phyloP scores from a whole-genome alignment of 2,329 filamentous ascomycete species.

The Aspergillus carbonarius region DNA sequence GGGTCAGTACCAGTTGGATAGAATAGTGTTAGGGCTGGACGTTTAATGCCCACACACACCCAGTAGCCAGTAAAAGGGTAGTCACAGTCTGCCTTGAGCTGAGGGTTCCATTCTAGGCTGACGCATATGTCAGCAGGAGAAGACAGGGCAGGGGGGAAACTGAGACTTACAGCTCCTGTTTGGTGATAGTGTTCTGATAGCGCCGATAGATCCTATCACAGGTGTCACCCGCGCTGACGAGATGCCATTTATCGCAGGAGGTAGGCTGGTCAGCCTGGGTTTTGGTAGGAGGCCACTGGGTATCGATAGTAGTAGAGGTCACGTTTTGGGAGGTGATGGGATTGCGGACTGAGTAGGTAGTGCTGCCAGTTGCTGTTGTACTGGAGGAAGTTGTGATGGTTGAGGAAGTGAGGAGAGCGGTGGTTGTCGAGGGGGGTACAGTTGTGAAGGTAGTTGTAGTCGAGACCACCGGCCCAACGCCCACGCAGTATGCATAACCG shows the following conservation, averaged over 20 bases:
- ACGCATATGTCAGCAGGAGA: neutral
- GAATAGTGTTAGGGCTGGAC: neutral
- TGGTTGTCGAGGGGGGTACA: neutral
- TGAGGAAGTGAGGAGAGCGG: too few relatives aligned
- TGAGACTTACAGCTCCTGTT: conserved; percentile 8
- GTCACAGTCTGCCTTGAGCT: conserved; percentile 8
- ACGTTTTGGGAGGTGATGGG: conserved; percentile 11
- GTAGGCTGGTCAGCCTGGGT: conserved; percentile 12
- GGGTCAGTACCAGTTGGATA: neutral
- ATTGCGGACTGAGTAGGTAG: conserved; percentile 8
- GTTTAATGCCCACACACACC: conserved; percentile 9
- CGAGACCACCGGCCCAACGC: neutral
- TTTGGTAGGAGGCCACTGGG: conserved; percentile 12
- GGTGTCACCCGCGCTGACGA: conserved; percentile 10
- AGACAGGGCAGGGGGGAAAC: neutral
- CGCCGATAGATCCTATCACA: conserved; percentile 9
- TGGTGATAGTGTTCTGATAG: conserved; percentile 1
- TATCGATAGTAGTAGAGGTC: neutral
- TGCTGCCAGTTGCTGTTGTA: neutral
- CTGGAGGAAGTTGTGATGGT: neutral
- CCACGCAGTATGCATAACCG: conserved; percentile 13
- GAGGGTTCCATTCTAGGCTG: conserved; percentile 17
- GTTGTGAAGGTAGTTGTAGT: neutral
- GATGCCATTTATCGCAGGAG: conserved; percentile 13
- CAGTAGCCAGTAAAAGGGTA: conserved; percentile 10